These are phyloP conservation scores for Saccharum spontaneum DNA, from an alignment of 176 grass and related monocot genomes.

Conservation along the genomic window DNA sequence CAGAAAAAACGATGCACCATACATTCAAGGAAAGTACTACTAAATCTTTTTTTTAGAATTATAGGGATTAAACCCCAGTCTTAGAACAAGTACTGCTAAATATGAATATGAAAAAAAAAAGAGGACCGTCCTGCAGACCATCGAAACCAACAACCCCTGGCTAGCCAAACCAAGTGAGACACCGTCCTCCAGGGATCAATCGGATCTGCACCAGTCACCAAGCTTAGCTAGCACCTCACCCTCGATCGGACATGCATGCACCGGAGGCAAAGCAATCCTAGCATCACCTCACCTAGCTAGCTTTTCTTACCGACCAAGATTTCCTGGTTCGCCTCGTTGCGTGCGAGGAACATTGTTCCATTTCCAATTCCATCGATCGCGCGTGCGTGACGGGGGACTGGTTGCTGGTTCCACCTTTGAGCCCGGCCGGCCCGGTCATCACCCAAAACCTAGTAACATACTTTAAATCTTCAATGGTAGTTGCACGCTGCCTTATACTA, in stretches of 20 bases:
- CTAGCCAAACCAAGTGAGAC: not conserved
- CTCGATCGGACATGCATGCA: not conserved
- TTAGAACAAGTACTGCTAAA: no score
- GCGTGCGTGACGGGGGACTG: not conserved
- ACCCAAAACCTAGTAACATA: not conserved
- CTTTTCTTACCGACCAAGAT: slow-evolving; percentile 16
- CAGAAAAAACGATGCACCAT: no score
- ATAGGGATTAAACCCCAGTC: no score
- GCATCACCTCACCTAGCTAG: not conserved
- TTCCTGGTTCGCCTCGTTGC: not conserved
- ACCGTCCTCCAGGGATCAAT: not conserved
- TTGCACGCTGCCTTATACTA: not conserved
- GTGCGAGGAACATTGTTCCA: not conserved
- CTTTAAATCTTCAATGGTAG: not conserved
- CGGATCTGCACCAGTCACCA: not conserved
- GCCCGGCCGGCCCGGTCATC: not conserved
- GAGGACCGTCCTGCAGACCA: no score
- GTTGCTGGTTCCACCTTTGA: not conserved
- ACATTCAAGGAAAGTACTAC: no score
- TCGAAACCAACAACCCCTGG: no score
- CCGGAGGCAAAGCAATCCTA: slow-evolving; percentile 13
- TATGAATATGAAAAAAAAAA: no score
- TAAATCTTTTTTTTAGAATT: no score
- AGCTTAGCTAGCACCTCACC: not conserved
- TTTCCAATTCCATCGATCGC: not conserved